These are phyloP conservation scores for Fusarium duplospermum DNA, from an alignment of 2,329 filamentous ascomycete species.

Conservation along the genomic window DNA sequence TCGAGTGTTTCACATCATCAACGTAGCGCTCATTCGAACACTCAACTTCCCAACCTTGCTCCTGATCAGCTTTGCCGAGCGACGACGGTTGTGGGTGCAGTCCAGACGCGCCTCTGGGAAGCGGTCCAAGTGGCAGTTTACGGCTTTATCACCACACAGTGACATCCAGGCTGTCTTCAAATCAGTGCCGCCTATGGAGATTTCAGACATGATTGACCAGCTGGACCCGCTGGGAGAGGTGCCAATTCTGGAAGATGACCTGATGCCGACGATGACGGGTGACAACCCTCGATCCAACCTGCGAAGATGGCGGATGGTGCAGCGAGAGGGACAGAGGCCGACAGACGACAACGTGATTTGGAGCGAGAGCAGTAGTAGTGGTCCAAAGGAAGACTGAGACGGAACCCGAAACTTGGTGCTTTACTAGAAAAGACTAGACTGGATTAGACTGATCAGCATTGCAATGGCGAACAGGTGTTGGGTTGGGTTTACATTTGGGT, in stretches of 20 bases:
- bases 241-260: conserved; percentile 48
- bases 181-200: conserved; percentile 62
- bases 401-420: neutral
- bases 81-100: conserved; percentile 59
- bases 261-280: conserved; percentile 44
- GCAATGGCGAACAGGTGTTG: conserved; percentile 27
- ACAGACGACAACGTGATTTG: conserved; percentile 22
- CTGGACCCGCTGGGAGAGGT: conserved; percentile 50
- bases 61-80: conserved; percentile 70
- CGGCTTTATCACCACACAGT: conserved; percentile 64
- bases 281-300: conserved; percentile 41
- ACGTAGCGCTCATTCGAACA: conserved; percentile 72
- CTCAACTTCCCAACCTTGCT: conserved; percentile 74
- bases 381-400: conserved; percentile 20
- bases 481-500: neutral
- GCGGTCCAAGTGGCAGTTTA: conserved; percentile 58
- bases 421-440: neutral
- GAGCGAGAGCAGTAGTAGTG: conserved; percentile 15
- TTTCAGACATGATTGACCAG: conserved; percentile 50
- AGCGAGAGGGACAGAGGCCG: conserved; percentile 29
- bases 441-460: conserved; percentile 14
- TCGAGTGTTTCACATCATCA: conserved; percentile 77
- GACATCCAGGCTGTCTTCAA: conserved; percentile 72
- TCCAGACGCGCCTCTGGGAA: conserved; percentile 35
- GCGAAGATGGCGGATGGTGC: conserved; percentile 36